Conservation (phyloP, 2,329 filamentous ascomycete genomes). For the Phialophora macrospora region DNA sequence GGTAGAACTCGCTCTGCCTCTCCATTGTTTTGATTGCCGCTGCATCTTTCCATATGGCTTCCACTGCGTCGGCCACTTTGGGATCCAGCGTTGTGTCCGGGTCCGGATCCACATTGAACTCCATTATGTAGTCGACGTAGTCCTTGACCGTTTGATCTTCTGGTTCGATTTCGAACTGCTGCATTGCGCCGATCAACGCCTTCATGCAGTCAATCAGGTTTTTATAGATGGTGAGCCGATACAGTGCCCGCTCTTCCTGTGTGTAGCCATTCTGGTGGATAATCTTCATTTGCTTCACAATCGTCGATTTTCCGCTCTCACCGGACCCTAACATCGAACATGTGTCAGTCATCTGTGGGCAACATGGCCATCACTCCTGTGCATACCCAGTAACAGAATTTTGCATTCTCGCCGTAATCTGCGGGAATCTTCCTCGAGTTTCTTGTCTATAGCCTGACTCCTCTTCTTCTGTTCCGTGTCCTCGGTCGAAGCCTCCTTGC, state of each 20-base stretch:
- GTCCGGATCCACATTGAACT: slow-evolving; percentile 89
- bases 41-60: slow-evolving; percentile 87
- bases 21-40: slow-evolving; percentile 83
- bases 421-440: slow-evolving; percentile 91
- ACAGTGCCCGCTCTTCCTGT: slow-evolving; percentile 88
- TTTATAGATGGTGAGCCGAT: slow-evolving; percentile 96
- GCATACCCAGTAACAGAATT: slow-evolving; percentile 85
- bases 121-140: slow-evolving; percentile 77
- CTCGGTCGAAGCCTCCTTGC: slow-evolving; percentile 71
- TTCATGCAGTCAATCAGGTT: slow-evolving; percentile 97
- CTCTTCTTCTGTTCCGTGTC: slow-evolving; percentile 93
- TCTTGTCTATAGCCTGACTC: slow-evolving; percentile 93
- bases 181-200: slow-evolving; percentile 86
- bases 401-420: slow-evolving; percentile 97
- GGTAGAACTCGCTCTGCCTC: slow-evolving; percentile 95
- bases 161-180: slow-evolving; percentile 85
- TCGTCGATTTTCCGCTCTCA: slow-evolving; percentile 98
- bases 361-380: slow-evolving; percentile 22
- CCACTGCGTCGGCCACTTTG: slow-evolving; percentile 80
- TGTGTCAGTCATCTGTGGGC: slow-evolving; percentile 25
- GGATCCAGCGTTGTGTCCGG: slow-evolving; percentile 82
- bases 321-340: slow-evolving; percentile 72
- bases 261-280: slow-evolving; percentile 98
- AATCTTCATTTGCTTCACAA: slow-evolving; percentile 99
- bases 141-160: slow-evolving; percentile 72